Conservation (phyloP, 2,329 filamentous ascomycete species). For the Dactylellina sp. region DNA sequence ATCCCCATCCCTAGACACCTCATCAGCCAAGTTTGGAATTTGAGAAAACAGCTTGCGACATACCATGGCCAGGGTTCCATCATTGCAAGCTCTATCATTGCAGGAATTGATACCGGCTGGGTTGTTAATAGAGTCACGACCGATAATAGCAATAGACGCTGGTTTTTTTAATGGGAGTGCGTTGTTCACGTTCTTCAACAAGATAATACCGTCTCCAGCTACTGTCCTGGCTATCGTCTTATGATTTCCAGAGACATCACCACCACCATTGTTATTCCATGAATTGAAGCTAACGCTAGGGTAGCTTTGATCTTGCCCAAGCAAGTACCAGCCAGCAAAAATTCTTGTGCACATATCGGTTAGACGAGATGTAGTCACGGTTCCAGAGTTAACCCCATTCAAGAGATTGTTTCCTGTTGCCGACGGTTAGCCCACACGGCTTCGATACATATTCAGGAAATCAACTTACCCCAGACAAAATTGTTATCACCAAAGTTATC, state of each 20-base stretch:
- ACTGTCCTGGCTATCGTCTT: constrained; percentile 78
- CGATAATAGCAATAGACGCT: constrained; percentile 80
- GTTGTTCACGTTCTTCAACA: constrained; percentile 84
- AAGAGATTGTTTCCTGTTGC: constrained; percentile 75
- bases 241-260: constrained; percentile 78
- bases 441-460: too few species aligned
- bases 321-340: constrained; percentile 74
- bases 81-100: constrained; percentile 73
- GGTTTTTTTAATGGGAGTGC: constrained; percentile 82
- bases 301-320: constrained; percentile 72
- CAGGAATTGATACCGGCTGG: constrained; percentile 83
- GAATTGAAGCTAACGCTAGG: constrained; percentile 80
- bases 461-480: constrained; percentile 81
- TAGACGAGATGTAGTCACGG: constrained; percentile 84
- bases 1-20: constrained; percentile 83
- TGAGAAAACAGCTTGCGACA: constrained; percentile 60
- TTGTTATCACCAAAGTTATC: constrained; percentile 82
- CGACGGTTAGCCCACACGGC: too few species aligned
- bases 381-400: constrained; percentile 87
- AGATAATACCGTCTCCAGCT: constrained; percentile 82
- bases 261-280: constrained; percentile 81
- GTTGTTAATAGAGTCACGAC: constrained; percentile 83
- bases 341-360: constrained; percentile 94
- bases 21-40: constrained; percentile 62
- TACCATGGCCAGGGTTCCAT: constrained; percentile 69